Conservation (phyloP, 768 basidiomycete species). For the Macrocybe gigantea region DNA sequence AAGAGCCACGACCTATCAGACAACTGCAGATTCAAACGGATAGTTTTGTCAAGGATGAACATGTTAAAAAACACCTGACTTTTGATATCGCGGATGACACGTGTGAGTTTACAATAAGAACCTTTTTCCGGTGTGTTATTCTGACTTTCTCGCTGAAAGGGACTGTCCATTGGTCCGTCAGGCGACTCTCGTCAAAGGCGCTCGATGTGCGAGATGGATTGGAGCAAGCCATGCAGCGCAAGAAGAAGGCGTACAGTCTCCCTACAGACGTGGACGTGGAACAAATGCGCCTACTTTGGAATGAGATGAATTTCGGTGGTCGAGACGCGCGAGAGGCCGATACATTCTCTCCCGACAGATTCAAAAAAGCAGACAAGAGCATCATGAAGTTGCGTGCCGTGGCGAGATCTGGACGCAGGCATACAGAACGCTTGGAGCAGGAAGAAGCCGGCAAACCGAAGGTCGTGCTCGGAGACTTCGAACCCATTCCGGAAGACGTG, state of each 20-base stretch:
- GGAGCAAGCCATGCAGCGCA: constrained; percentile 28
- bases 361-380: constrained; percentile 24
- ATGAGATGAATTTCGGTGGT: constrained; percentile 35
- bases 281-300: constrained; percentile 41
- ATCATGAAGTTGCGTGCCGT: constrained; percentile 40
- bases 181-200: constrained; percentile 25
- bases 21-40: constrained; percentile 46
- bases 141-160: constrained; percentile 31
- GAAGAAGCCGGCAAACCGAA: constrained; percentile 39
- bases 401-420: constrained; percentile 37
- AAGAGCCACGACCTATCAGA: constrained; percentile 40
- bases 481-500: constrained; percentile 3
- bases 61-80: constrained; percentile 29
- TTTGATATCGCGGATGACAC: constrained; percentile 18
- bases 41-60: constrained; percentile 36
- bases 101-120: constrained; percentile 18
- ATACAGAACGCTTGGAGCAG: constrained; percentile 28
- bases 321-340: constrained; percentile 20
- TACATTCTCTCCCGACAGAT: constrained; percentile 21
- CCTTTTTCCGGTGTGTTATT: neutral
- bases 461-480: constrained; percentile 29
- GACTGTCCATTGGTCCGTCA: constrained; percentile 55
- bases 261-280: constrained; percentile 42
- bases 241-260: constrained; percentile 39
- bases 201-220: constrained; percentile 31